Conservation (phyloP, 2,329 filamentous ascomycete genomes). For the Hirsutella thompsonii region DNA sequence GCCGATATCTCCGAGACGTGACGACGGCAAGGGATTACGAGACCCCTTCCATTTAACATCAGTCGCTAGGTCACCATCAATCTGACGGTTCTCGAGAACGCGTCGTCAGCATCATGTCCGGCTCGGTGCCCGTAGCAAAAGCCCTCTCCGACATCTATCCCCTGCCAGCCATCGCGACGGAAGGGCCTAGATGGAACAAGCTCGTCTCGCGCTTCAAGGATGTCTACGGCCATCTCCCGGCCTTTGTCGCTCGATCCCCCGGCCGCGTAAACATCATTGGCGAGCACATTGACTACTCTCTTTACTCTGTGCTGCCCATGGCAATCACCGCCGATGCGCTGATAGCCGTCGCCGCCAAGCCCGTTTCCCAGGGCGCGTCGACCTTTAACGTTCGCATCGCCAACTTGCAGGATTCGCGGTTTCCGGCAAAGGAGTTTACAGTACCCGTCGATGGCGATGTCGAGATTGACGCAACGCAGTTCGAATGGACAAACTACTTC, state of each 20-base stretch:
- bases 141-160: constrained; percentile 78
- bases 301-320: constrained; percentile 93
- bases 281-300: constrained; percentile 97
- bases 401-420: constrained; percentile 67
- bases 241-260: constrained; percentile 81
- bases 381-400: constrained; percentile 61
- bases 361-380: constrained; percentile 32
- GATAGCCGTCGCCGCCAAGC: constrained; percentile 57
- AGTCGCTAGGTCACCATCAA: too few relatives aligned
- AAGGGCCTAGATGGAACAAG: constrained; percentile 62
- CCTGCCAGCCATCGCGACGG: constrained; percentile 50
- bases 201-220: constrained; percentile 60
- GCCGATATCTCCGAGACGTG: too few relatives aligned
- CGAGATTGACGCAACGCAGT: constrained; percentile 72
- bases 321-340: constrained; percentile 86
- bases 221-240: constrained; percentile 55
- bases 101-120: constrained; percentile 26
- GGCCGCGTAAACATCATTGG: constrained; percentile 97
- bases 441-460: constrained; percentile 50
- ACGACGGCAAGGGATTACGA: too few relatives aligned
- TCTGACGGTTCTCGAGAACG: background rate
- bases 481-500: constrained; percentile 99
- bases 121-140: constrained; percentile 58
- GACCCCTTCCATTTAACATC: too few relatives aligned
- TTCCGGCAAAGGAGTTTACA: constrained; percentile 61